These are phyloP conservation scores for Wickerhamomyces xylosicus DNA, from an alignment of 805 yeast genomes.

Conservation along the genomic window DNA sequence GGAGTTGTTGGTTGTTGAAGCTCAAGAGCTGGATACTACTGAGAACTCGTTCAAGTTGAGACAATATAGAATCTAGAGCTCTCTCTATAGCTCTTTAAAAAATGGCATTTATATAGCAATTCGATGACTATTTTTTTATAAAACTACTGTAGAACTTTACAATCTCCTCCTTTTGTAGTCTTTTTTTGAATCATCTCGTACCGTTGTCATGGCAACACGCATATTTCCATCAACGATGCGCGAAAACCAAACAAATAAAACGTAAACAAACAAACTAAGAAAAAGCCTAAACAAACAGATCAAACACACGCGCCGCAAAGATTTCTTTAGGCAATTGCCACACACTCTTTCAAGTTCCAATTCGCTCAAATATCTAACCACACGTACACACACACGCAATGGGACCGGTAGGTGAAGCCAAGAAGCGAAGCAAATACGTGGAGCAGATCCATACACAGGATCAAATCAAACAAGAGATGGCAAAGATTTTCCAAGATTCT, in stretches of 20 bases:
- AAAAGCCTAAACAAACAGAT: too few relatives aligned
- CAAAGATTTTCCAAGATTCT: slow-evolving; percentile 71
- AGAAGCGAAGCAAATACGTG: slow-evolving; percentile 7
- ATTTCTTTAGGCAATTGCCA: too few relatives aligned
- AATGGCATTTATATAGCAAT: too few relatives aligned
- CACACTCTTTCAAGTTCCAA: too few relatives aligned
- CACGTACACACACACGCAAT: too few relatives aligned
- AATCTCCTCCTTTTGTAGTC: too few relatives aligned
- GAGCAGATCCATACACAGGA: slow-evolving; percentile 19
- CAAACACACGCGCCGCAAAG: too few relatives aligned
- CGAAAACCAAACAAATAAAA: not conserved
- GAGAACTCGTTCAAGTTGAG: slow-evolving; percentile 57
- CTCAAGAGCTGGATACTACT: slow-evolving; percentile 52
- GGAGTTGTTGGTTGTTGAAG: slow-evolving; percentile 67
- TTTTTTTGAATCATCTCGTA: too few relatives aligned
- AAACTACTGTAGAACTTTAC: too few relatives aligned
- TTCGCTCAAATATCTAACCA: too few relatives aligned
- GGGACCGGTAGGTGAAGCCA: slow-evolving; percentile 2
- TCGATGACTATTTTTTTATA: too few relatives aligned
- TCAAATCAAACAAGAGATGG: slow-evolving; percentile 37
- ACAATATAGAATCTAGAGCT: slow-evolving; percentile 38
- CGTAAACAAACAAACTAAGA: not conserved
- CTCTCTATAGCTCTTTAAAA: too few relatives aligned
- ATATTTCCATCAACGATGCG: not conserved
- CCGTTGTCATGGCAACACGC: not conserved